phyloP scores from a whole-genome alignment of 2,329 filamentous ascomycete genomes.

The Daldinia sp. region DNA sequence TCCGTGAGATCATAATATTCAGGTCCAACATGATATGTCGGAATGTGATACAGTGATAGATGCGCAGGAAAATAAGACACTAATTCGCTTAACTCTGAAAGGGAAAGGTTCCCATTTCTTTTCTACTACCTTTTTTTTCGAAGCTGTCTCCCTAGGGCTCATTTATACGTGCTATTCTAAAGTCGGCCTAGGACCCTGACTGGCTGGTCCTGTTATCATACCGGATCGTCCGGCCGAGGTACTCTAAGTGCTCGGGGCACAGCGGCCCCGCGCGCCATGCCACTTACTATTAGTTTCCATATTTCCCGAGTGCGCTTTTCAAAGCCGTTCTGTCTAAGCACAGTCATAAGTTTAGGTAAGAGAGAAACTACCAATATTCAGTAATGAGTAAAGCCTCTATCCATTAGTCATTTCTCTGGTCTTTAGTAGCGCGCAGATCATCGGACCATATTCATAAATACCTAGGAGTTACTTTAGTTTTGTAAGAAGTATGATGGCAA shows the following conservation, averaged over 20 bases:
- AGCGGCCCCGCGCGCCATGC: constrained; percentile 1
- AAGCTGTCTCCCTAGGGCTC: background rate
- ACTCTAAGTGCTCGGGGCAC: background rate
- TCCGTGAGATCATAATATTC: background rate
- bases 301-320: background rate
- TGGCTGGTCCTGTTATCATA: background rate
- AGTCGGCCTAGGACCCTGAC: background rate
- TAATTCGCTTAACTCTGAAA: background rate
- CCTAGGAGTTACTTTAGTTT: background rate
- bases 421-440: background rate
- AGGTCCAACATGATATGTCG: background rate
- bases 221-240: constrained; percentile 1
- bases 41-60: background rate
- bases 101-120: background rate
- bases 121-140: background rate
- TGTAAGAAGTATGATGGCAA: background rate
- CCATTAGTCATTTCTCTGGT: background rate
- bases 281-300: background rate
- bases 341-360: background rate
- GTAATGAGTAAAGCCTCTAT: background rate
- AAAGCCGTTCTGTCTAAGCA: background rate
- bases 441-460: background rate
- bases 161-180: background rate
- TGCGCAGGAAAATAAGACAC: background rate
- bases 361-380: background rate